Conservation (phyloP, 2,329 filamentous ascomycete genomes). For the Aschersonia sp. region DNA sequence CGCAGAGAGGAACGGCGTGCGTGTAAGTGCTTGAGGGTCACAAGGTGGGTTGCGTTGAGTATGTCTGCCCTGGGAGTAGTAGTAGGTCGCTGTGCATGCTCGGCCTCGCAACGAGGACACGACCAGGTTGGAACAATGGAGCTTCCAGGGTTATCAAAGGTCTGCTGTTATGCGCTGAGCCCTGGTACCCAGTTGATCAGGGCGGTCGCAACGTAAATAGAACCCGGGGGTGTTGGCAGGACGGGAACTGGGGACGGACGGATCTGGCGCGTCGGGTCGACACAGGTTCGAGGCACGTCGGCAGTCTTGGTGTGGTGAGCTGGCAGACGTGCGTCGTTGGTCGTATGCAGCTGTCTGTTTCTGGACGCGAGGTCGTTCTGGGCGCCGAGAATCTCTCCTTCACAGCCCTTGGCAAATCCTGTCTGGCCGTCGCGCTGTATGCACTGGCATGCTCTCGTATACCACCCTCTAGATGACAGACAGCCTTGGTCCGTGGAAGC, state of each 20-base stretch:
- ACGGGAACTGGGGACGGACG: constrained; percentile 2
- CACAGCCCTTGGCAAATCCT: background rate
- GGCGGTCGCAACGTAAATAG: constrained; percentile 1
- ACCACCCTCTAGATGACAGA: background rate
- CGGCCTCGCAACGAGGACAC: background rate
- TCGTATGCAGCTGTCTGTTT: constrained; percentile 5
- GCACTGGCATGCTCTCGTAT: background rate
- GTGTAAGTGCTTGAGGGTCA: background rate
- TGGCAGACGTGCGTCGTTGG: constrained; percentile 4
- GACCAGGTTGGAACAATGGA: background rate
- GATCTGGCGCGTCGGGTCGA: constrained; percentile 5
- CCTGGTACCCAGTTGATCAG: constrained; percentile 1
- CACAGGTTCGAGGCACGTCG: background rate
- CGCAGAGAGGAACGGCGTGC: background rate
- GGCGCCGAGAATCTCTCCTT: constrained; percentile 3
- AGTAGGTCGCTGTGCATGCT: background rate
- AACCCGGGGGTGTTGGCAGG: constrained; percentile 1
- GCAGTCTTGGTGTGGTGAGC: constrained; percentile 1
- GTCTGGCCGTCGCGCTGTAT: background rate
- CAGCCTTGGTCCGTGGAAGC: background rate
- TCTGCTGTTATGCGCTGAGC: background rate
- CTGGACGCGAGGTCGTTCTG: constrained; percentile 2
- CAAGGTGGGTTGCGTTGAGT: background rate
- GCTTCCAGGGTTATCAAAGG: background rate
- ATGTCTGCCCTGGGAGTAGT: background rate